Percentiles rank a stretch among this genome's conserved stretches.
Evolutionary conservation across 139 green algal genomes (phyloP).

Genomic region (Chlorella sp.): DNA sequence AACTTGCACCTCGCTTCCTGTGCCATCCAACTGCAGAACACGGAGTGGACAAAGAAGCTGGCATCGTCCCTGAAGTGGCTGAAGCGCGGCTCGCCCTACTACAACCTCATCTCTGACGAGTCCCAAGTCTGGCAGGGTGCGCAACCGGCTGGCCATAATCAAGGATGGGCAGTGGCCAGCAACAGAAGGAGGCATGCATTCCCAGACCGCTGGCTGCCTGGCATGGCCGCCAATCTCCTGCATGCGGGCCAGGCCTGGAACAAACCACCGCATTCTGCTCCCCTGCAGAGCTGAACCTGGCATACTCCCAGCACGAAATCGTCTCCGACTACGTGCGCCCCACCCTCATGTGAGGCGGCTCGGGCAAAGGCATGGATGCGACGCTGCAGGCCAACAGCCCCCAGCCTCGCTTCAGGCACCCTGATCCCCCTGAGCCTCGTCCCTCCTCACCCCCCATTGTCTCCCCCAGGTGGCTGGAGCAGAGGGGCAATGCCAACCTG

Average conservation of each 20-base stretch:
- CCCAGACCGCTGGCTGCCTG: too few species aligned
- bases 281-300: slow-evolving; percentile 26
- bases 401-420: too few species aligned
- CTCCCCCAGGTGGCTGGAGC: neutral
- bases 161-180: too few species aligned
- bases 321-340: slow-evolving; percentile 22
- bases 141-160: neutral
- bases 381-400: too few species aligned
- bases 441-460: too few species aligned
- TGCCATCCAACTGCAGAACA: slow-evolving; percentile 14
- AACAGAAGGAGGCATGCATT: too few species aligned
- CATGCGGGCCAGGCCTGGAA: too few species aligned
- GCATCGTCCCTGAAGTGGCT: neutral
- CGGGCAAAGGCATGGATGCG: too few species aligned
- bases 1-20: too few species aligned
- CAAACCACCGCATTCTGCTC: too few species aligned
- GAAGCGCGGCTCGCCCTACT: neutral
- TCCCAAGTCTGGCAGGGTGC: slow-evolving; percentile 32
- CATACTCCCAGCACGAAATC: slow-evolving; percentile 27
- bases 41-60: neutral
- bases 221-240: too few species aligned
- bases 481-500: neutral
- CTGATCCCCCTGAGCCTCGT: too few species aligned
- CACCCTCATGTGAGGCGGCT: neutral
- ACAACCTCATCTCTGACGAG: slow-evolving; percentile 31